phyloP scores from a whole-genome alignment of 352 stramenopile genomes.

The Globisporangium takayamanum region DNA sequence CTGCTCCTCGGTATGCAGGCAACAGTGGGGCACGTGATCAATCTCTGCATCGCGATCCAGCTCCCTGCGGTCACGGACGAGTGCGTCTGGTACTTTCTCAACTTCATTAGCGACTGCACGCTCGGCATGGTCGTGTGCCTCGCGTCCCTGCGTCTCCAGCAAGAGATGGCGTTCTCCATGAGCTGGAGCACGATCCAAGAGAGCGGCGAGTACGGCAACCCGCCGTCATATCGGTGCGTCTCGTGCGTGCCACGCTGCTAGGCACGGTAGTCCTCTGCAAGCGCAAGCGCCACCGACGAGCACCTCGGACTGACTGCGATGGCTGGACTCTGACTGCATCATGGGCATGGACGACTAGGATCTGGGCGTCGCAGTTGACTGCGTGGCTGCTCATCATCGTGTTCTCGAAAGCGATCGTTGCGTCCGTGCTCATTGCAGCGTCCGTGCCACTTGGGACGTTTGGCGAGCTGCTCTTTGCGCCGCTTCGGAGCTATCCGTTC shows the following conservation, averaged over 20 bases:
- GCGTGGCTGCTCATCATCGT: slow-evolving; percentile 73
- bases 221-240: slow-evolving; percentile 47
- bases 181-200: slow-evolving; percentile 73
- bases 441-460: slow-evolving; percentile 42
- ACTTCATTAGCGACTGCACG: slow-evolving; percentile 76
- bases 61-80: slow-evolving; percentile 76
- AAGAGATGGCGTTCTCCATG: slow-evolving; percentile 66
- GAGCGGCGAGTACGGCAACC: slow-evolving; percentile 70
- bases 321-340: neutral
- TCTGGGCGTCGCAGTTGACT: slow-evolving; percentile 50
- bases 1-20: slow-evolving; percentile 18
- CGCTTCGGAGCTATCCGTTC: slow-evolving; percentile 55
- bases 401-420: slow-evolving; percentile 75
- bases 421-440: slow-evolving; percentile 56
- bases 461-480: slow-evolving; percentile 57
- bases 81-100: slow-evolving; percentile 85
- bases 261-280: neutral
- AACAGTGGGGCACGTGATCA: slow-evolving; percentile 60
- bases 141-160: slow-evolving; percentile 63
- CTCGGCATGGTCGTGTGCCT: slow-evolving; percentile 76
- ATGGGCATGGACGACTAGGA: slow-evolving; percentile 10
- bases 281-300: too few relatives aligned
- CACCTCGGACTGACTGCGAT: neutral
- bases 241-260: too few relatives aligned
- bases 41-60: slow-evolving; percentile 59